Evolutionary conservation across 1,139 yeast genomes (phyloP).

Genomic region (Yamadazyma epiphylla): DNA sequence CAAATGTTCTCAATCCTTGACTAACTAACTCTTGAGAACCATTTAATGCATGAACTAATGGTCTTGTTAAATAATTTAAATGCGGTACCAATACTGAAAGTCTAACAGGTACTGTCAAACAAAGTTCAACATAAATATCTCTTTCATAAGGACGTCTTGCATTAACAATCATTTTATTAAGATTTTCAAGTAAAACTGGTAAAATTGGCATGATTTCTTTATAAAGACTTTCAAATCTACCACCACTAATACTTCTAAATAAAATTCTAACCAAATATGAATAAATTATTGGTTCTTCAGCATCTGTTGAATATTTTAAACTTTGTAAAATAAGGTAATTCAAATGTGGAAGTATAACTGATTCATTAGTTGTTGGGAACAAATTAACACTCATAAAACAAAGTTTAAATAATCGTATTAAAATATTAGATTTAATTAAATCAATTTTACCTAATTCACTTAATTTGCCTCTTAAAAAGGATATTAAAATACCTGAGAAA

Average conservation of each 20-base stretch:
- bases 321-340: conserved; percentile 80
- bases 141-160: conserved; percentile 88
- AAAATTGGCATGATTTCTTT: conserved; percentile 89
- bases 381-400: conserved; percentile 95
- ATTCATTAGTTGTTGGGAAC: conserved; percentile 84
- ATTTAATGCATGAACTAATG: conserved; percentile 84
- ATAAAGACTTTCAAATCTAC: conserved; percentile 86
- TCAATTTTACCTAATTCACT: conserved; percentile 81
- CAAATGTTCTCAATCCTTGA: conserved; percentile 91
- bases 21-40: conserved; percentile 90
- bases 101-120: conserved; percentile 93
- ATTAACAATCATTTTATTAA: conserved; percentile 77
- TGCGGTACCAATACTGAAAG: conserved; percentile 92
- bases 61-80: conserved; percentile 80
- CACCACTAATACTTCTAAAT: conserved; percentile 94
- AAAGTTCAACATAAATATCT: conserved; percentile 89
- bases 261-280: conserved; percentile 84
- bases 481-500: conserved; percentile 81
- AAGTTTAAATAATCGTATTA: conserved; percentile 81
- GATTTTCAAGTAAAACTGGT: conserved; percentile 79
- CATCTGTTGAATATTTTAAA: conserved; percentile 75
- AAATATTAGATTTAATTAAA: conserved; percentile 71
- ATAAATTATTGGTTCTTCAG: conserved; percentile 88
- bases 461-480: conserved; percentile 70
- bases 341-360: conserved; percentile 82